These are phyloP conservation scores for Rauvolfia tetraphylla DNA, from an alignment of 257 asterid genomes.

Conservation along the genomic window DNA sequence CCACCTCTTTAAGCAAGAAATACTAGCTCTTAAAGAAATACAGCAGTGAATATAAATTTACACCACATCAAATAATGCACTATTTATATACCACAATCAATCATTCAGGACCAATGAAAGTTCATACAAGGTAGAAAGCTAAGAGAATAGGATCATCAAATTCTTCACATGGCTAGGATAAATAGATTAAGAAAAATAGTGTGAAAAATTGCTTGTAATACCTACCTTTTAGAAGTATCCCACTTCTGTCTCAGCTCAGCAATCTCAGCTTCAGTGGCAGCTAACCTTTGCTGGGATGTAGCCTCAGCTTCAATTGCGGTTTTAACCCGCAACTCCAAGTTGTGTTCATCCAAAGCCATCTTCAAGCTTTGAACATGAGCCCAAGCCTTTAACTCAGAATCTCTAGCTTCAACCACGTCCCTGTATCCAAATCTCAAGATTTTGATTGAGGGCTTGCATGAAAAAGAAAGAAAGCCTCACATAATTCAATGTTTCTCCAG, in stretches of 20 bases:
- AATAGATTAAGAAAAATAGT: neutral
- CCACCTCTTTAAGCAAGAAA: neutral
- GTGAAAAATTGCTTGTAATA: constrained; percentile 10
- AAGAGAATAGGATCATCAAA: neutral
- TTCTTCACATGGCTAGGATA: neutral
- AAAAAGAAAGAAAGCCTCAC: neutral
- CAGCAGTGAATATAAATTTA: neutral
- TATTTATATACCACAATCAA: neutral
- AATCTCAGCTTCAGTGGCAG: constrained; percentile 90
- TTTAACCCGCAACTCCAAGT: constrained; percentile 85
- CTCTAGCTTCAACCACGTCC: constrained; percentile 75
- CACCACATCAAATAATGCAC: neutral
- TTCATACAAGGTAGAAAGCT: neutral
- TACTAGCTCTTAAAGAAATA: constrained; percentile 1
- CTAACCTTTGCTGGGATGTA: constrained; percentile 81
- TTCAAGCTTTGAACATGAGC: constrained; percentile 75
- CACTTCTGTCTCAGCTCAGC: constrained; percentile 82
- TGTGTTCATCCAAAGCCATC: constrained; percentile 78
- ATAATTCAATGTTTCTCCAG: neutral
- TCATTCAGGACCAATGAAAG: neutral
- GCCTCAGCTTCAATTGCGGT: constrained; percentile 97
- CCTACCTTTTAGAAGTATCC: constrained; percentile 71
- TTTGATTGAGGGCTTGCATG: neutral
- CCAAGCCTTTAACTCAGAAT: constrained; percentile 79
- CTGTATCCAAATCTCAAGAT: constrained; percentile 37